Percentiles rank a stretch among this genome's conserved stretches.
These are phyloP conservation scores for Mycosphaerella sp. DNA, from an alignment of 2,329 filamentous ascomycete species.

Conservation along the genomic window DNA sequence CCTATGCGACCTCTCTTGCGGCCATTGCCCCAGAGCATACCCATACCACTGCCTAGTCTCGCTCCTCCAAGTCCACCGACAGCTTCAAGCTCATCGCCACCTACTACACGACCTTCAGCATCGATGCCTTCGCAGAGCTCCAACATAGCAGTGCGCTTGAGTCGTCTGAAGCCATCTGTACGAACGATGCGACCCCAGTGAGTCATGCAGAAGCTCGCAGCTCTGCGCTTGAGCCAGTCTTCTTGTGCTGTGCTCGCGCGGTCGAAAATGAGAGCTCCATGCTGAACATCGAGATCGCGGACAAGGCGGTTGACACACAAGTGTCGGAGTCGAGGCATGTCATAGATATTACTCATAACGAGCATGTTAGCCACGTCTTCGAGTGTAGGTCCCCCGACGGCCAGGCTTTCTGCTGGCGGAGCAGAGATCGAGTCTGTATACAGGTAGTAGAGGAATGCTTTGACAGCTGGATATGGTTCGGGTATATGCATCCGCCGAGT, in stretches of 20 bases:
- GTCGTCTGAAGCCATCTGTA: constrained; percentile 74
- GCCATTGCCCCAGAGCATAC: constrained; percentile 31
- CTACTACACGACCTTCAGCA: constrained; percentile 82
- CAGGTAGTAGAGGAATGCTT: constrained; percentile 90
- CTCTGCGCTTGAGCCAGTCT: constrained; percentile 85
- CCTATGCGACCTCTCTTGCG: constrained; percentile 42
- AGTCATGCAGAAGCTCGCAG: constrained; percentile 80
- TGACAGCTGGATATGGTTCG: constrained; percentile 89
- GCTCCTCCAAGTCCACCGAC: constrained; percentile 50
- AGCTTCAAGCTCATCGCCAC: constrained; percentile 72
- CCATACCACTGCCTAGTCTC: constrained; percentile 39
- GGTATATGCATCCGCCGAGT: constrained; percentile 97
- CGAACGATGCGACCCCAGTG: constrained; percentile 94
- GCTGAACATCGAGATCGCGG: constrained; percentile 86
- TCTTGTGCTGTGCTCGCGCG: constrained; percentile 84
- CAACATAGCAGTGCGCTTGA: constrained; percentile 73
- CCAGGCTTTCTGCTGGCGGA: constrained; percentile 24
- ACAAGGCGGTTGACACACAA: constrained; percentile 86
- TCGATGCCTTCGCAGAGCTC: constrained; percentile 92
- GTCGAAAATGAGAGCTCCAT: constrained; percentile 95
- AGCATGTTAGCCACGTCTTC: constrained; percentile 87
- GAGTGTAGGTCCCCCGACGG: constrained; percentile 50
- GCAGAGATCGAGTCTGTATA: constrained; percentile 83
- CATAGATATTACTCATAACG: constrained; percentile 97
- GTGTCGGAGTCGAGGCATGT: constrained; percentile 86